phyloP scores from a whole-genome alignment of 75 land plant genomes.

The Adiantum capillusveneris region DNA sequence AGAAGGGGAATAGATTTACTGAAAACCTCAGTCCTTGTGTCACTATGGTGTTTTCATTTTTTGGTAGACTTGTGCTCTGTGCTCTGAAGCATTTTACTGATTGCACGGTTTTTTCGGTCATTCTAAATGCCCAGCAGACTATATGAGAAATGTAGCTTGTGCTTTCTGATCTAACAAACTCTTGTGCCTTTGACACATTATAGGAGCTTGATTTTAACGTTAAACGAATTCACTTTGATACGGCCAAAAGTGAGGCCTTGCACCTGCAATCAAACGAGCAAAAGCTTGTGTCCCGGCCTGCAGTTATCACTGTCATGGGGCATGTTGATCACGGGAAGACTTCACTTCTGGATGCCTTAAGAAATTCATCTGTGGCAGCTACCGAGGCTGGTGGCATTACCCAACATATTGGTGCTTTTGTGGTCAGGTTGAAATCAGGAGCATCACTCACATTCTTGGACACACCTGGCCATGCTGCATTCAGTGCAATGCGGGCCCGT shows the following conservation, averaged over 20 bases:
- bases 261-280: conserved; percentile 23
- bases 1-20: no score
- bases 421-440: conserved; percentile 82
- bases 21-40: no score
- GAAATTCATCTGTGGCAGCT: conserved; percentile 85
- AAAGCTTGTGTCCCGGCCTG: conserved; percentile 50
- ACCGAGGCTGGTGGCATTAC: conserved; percentile 97
- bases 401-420: conserved; percentile 98
- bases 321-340: conserved; percentile 99
- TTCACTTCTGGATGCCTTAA: conserved; percentile 84
- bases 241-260: background rate
- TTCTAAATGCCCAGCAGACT: no score
- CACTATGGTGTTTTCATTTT: no score
- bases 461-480: conserved; percentile 98
- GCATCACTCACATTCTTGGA: conserved; percentile 87
- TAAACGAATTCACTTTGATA: conserved; percentile 33
- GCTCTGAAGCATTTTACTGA: no score
- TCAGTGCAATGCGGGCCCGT: conserved; percentile 96
- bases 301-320: conserved; percentile 97
- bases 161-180: no score
- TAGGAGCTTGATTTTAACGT: conserved; percentile 65
- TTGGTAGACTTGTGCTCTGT: no score
- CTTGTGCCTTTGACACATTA: background rate
- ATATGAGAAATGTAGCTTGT: no score
- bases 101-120: no score